These are phyloP conservation scores for Termitomyces sp. DNA, from an alignment of 768 basidiomycete species.

Conservation along the genomic window DNA sequence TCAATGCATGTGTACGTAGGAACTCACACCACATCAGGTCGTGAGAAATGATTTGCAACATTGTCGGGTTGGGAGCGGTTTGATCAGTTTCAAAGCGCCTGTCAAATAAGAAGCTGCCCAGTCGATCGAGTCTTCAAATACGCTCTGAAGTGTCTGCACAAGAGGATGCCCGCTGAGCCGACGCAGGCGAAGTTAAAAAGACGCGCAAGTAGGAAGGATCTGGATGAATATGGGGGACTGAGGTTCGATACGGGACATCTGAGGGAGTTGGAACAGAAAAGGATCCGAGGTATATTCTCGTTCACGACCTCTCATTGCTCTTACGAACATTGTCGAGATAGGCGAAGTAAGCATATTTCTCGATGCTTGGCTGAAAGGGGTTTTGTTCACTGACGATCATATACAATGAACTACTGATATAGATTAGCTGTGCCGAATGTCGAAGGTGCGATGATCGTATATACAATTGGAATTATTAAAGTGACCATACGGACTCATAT, in stretches of 20 bases:
- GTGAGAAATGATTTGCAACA: slow-evolving; percentile 1
- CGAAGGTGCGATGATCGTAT: slow-evolving; percentile 62
- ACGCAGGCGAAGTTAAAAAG: slow-evolving; percentile 50
- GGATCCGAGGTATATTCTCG: slow-evolving; percentile 49
- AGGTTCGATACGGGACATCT: slow-evolving; percentile 51
- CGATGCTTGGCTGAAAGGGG: slow-evolving; percentile 8
- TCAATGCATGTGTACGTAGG: neutral
- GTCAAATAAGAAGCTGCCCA: neutral
- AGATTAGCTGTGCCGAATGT: slow-evolving; percentile 81
- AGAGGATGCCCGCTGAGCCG: slow-evolving; percentile 55
- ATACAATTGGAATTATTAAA: neutral
- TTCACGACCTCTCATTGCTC: slow-evolving; percentile 11
- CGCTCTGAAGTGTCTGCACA: neutral
- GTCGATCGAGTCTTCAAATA: neutral
- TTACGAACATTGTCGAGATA: slow-evolving; percentile 6
- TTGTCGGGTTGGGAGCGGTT: neutral
- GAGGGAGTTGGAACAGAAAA: slow-evolving; percentile 71
- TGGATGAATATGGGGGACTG: slow-evolving; percentile 36
- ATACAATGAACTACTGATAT: slow-evolving; percentile 7
- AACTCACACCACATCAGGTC: neutral
- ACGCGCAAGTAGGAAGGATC: slow-evolving; percentile 44
- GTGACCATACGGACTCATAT: slow-evolving; percentile 10
- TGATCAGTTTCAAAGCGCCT: neutral
- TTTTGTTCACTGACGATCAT: slow-evolving; percentile 2
- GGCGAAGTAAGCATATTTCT: slow-evolving; percentile 25